Evolutionary conservation across 306 rosid species (phyloP).

Genomic region (Prinsepia uniflora): DNA sequence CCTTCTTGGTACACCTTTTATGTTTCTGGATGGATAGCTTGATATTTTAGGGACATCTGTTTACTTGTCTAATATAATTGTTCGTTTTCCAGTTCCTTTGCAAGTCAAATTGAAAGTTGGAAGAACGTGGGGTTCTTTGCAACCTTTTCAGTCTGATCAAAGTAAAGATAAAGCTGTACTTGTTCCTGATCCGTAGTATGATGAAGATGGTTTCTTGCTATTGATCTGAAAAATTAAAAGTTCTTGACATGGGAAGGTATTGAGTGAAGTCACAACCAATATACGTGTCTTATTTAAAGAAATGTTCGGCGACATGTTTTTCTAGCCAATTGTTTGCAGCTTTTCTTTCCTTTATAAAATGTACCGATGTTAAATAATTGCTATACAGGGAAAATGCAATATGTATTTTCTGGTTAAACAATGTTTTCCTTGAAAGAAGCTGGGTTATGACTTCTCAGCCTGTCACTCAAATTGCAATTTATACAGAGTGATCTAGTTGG

Average conservation of each 20-base stretch:
- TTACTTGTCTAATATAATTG: slow-evolving; percentile 22
- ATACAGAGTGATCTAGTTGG: neutral
- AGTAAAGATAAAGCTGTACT: slow-evolving; percentile 24
- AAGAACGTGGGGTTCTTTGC: slow-evolving; percentile 94
- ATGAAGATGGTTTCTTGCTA: slow-evolving; percentile 7
- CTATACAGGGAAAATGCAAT: neutral
- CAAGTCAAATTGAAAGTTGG: slow-evolving; percentile 79
- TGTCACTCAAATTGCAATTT: neutral
- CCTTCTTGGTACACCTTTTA: slow-evolving; percentile 63
- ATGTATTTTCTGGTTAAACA: neutral
- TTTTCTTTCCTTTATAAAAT: neutral
- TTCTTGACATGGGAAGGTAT: slow-evolving; percentile 18
- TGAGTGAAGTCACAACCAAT: neutral
- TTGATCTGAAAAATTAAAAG: slow-evolving; percentile 15
- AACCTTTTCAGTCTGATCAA: slow-evolving; percentile 50
- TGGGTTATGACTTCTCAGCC: neutral
- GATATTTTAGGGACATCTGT: slow-evolving; percentile 13
- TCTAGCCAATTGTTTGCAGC: neutral
- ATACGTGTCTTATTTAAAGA: slow-evolving; percentile 4
- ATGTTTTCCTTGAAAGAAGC: neutral
- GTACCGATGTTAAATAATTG: neutral
- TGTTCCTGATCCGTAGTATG: slow-evolving; percentile 33
- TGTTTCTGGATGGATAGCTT: slow-evolving; percentile 5
- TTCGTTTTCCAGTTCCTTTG: slow-evolving; percentile 71
- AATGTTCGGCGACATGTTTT: neutral